phyloP scores from a whole-genome alignment of 192 early-diverging fungal genomes.

The Podila horticola region DNA sequence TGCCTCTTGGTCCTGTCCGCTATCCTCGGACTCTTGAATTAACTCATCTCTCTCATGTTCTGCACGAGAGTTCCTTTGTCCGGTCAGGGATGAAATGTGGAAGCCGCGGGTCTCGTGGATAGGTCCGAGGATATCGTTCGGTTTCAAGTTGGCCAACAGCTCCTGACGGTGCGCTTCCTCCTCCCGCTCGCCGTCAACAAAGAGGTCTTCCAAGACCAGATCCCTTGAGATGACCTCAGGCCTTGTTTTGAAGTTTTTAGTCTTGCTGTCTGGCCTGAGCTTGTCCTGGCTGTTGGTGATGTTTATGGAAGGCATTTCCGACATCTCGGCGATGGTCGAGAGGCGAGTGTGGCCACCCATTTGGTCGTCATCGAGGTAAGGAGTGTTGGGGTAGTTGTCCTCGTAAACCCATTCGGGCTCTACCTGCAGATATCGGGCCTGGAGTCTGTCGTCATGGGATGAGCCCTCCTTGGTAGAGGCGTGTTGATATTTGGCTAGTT shows the following conservation, averaged over 20 bases:
- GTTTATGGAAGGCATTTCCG: slow-evolving; percentile 41
- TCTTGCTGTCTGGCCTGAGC: slow-evolving; percentile 1
- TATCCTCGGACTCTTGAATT: slow-evolving; percentile 4
- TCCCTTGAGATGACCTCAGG: slow-evolving; percentile 31
- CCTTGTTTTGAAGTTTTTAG: slow-evolving; percentile 9
- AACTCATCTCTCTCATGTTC: background rate
- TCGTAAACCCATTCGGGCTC: slow-evolving; percentile 21
- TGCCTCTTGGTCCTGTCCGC: slow-evolving; percentile 3
- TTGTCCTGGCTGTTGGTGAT: slow-evolving; percentile 11
- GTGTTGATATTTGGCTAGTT: no score
- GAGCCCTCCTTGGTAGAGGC: background rate
- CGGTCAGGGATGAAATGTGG: slow-evolving; percentile 33
- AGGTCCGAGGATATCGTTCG: slow-evolving; percentile 40
- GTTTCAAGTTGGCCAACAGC: slow-evolving; percentile 43
- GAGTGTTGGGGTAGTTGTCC: background rate
- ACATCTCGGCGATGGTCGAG: slow-evolving; percentile 44
- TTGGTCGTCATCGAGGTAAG: slow-evolving; percentile 28
- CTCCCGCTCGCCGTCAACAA: slow-evolving; percentile 28
- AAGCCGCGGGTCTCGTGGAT: slow-evolving; percentile 42
- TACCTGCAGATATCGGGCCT: slow-evolving; percentile 26
- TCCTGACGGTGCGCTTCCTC: slow-evolving; percentile 22
- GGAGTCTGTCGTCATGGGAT: background rate
- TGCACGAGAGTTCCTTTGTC: slow-evolving; percentile 4
- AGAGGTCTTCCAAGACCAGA: slow-evolving; percentile 40
- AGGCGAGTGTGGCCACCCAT: slow-evolving; percentile 12